Evolutionary conservation across 2,329 filamentous ascomycete genomes (phyloP), one percentile per base, ranked within the genome.

Genomic region (Colletotrichum lupini): DNA sequence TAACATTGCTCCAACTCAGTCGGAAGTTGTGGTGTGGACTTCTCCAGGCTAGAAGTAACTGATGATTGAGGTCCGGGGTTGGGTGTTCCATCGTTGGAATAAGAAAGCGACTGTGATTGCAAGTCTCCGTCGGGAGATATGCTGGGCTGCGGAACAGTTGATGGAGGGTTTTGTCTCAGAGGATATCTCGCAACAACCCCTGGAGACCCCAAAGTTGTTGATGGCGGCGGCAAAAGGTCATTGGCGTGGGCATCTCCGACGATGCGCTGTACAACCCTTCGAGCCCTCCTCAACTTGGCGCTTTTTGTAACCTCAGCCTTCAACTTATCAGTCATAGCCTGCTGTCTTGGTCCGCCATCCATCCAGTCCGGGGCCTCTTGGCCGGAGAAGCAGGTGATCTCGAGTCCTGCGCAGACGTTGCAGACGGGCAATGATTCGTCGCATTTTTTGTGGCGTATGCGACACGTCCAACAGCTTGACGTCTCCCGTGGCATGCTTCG

Each of bases 371-470:
- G 88, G 78, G 88, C 90, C 24, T 82, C 80, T 2, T 86, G 83
- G 72, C 82, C 80, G 75, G 86, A 90, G 69, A 88, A 79, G 77
- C 90, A 92, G n/a, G 84, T 85, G 68, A 92, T 91, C 60, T 87
- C 83, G 19, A 92, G 85, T 1, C 81, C 78, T 16, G 80, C 77
- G 79, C 90, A 92, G 52, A 78, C 81, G 5, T 84, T 81, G 78
- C 90, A 92, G 11, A 84, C 77, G 3, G 89, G 89, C 3, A 82
- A 84, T 22, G 77, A 81, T 77, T 90, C 87, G 74, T 91, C 88
- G 78, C 90, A 92, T 77, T 90, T 91, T 77, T 91, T 92, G 76
- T 88, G 87, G n/a, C 90, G 86, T 8, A 91, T 82, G 28, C 89
- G 86, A 77, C 90, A 92, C 4, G 89, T 91, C 88, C 88, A 91